These are phyloP conservation scores for Amylostereum chailletii DNA, from an alignment of 1,284 basidiomycete species.

Conservation along the genomic window DNA sequence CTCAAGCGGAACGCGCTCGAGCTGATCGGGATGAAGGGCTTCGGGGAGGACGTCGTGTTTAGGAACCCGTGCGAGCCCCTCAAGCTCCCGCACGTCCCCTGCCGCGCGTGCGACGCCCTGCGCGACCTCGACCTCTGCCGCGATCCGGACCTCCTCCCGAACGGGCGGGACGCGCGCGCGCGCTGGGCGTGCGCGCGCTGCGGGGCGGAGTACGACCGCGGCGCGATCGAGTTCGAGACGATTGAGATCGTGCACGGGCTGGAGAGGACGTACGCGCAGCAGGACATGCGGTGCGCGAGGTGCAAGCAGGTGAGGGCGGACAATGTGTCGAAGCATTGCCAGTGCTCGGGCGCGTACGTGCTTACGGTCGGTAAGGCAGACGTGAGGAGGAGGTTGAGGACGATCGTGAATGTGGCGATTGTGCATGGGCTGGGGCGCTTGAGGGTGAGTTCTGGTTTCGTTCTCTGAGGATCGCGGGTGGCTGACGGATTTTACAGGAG, in stretches of 20 bases:
- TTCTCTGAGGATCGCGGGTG: too few species aligned
- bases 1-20: conserved; percentile 88
- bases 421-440: conserved; percentile 60
- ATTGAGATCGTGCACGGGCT: conserved; percentile 70
- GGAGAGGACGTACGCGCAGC: conserved; percentile 76
- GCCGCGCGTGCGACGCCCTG: conserved; percentile 82
- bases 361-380: conserved; percentile 67
- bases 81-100: conserved; percentile 83
- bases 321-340: conserved; percentile 80
- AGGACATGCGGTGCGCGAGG: conserved; percentile 82
- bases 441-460: conserved; percentile 36
- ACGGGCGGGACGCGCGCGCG: conserved; percentile 33
- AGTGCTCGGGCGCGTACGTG: conserved; percentile 81
- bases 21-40: conserved; percentile 82
- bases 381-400: conserved; percentile 58
- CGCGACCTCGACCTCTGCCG: conserved; percentile 94
- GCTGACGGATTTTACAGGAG: conserved; percentile 6
- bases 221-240: conserved; percentile 79
- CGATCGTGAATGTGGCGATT: conserved; percentile 75
- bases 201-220: conserved; percentile 81
- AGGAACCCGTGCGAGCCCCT: conserved; percentile 92
- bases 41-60: conserved; percentile 78
- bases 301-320: conserved; percentile 87
- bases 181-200: conserved; percentile 69
- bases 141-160: conserved; percentile 79